phyloP scores from a whole-genome alignment of 495 filamentous ascomycete genomes.

The Penicillium flavigenum region DNA sequence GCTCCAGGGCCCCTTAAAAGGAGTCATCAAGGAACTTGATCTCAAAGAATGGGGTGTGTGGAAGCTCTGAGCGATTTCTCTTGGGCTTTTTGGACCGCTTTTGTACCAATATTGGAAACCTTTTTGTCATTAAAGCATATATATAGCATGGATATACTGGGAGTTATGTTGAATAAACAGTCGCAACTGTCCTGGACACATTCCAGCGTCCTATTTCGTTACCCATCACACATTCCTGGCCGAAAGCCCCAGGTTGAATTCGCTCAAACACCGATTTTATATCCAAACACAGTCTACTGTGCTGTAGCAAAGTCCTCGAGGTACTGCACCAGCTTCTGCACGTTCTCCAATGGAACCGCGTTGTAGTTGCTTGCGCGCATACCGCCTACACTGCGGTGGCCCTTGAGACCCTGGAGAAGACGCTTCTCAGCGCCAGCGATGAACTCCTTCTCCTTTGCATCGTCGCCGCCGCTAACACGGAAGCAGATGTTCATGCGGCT shows the following conservation, averaged over 20 bases:
- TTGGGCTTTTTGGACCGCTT: neutral
- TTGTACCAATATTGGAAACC: slow-evolving; percentile 3
- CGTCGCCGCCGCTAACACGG: slow-evolving; percentile 56
- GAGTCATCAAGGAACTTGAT: slow-evolving; percentile 54
- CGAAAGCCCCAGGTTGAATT: slow-evolving; percentile 20
- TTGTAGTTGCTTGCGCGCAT: slow-evolving; percentile 55
- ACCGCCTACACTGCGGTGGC: slow-evolving; percentile 76
- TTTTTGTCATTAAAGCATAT: slow-evolving; percentile 22
- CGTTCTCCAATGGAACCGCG: slow-evolving; percentile 58
- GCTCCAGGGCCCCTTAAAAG: slow-evolving; percentile 63
- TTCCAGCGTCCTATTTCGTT: slow-evolving; percentile 15
- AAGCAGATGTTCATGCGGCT: slow-evolving; percentile 94
- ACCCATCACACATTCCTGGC: slow-evolving; percentile 14
- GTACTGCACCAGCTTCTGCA: slow-evolving; percentile 60
- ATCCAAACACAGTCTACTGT: slow-evolving; percentile 19
- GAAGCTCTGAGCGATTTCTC: slow-evolving; percentile 51
- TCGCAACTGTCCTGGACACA: slow-evolving; percentile 19
- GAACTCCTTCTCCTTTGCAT: slow-evolving; percentile 72
- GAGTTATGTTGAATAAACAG: slow-evolving; percentile 34
- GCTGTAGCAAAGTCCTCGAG: slow-evolving; percentile 56
- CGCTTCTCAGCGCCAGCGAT: slow-evolving; percentile 59
- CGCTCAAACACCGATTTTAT: slow-evolving; percentile 8
- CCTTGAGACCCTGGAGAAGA: slow-evolving; percentile 69
- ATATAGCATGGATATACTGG: slow-evolving; percentile 21
- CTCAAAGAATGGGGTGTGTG: slow-evolving; percentile 58